Evolutionary conservation across 306 rosid genomes (phyloP), one percentile per base, ranked within the genome.

Genomic region (Gleditsia sinensis): DNA sequence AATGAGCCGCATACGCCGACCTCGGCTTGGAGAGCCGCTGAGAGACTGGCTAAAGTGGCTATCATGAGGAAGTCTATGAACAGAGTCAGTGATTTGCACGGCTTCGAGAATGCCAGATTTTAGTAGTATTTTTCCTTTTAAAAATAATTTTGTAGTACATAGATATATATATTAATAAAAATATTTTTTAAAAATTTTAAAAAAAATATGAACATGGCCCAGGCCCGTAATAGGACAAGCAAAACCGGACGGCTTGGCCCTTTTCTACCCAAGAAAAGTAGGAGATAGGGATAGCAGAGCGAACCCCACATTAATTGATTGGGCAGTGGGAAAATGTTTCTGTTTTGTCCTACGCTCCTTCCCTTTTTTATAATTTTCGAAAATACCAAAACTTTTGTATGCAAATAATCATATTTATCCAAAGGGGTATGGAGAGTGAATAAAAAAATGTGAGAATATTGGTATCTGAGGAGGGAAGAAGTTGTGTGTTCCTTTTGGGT

Each of bases 1-100:
- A 9, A 75, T 0, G 99, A 92, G 88, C 91, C 92, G 51, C 92
- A 92, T 0, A 95, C 99, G 30, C 98, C 97, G 9, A 95, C 97
- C 0, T 92, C 97, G 72, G 98, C 99, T 84, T 95, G 99, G 99
- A 69, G 98, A 72, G 93, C 99, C 19, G 99, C 99, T 0, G 98
- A 92, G 84, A 88, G 93, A 53, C 51, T 95, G 64, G 99, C 99
- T 34, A 92, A 95, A 57, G 96, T 95, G 37, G 99, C 99, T 16
- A 95, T 89, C 5, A 88, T 92, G 96, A 95, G 96, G 25, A 95
- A 95, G 90, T 92, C 98, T 0, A 84, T 91, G 99, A 95, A 95
- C 78, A 87, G 98, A 87, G 99, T 95, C 65, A 95, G 99, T 71
- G 99, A 95, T 33, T 78, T 95, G 68, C 99, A 95, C 87, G 99